Evolutionary conservation across 257 asterid genomes (phyloP).

Genomic region (Solanum clarkiae): DNA sequence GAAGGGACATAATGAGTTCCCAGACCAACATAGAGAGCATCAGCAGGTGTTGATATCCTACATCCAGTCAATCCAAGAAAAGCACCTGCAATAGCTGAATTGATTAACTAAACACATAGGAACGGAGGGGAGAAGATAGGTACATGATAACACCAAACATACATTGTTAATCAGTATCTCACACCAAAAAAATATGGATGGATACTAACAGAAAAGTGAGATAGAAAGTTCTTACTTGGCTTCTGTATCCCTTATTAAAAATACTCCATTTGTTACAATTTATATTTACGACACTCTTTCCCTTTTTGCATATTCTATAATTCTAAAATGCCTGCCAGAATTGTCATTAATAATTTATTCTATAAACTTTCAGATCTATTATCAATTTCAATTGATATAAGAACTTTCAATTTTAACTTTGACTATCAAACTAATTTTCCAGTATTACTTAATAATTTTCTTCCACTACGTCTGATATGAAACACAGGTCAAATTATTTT

Average conservation of each 20-base stretch:
- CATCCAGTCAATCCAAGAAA: conserved; percentile 93
- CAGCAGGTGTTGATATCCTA: conserved; percentile 86
- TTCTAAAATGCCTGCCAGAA: not conserved
- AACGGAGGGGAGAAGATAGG: not conserved
- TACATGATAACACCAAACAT: not conserved
- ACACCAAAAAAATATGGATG: not conserved
- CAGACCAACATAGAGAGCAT: conserved; percentile 86
- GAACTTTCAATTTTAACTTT: not conserved
- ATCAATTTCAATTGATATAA: not conserved
- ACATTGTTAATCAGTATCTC: not conserved
- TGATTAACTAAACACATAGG: not conserved
- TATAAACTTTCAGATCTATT: not conserved
- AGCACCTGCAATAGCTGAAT: conserved; percentile 47
- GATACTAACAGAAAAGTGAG: not conserved
- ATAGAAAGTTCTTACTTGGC: not conserved
- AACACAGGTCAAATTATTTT: not conserved
- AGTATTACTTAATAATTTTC: not conserved
- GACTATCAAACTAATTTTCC: not conserved
- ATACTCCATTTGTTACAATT: not conserved
- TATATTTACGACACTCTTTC: not conserved
- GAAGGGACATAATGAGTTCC: conserved; percentile 93
- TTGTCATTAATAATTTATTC: not conserved
- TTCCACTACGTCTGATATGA: not conserved
- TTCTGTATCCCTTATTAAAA: not conserved
- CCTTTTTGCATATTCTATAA: not conserved